Base-by-base conservation (phyloP, 73 alveolate genomes). In the Symbiodinium pilosum region DNA sequence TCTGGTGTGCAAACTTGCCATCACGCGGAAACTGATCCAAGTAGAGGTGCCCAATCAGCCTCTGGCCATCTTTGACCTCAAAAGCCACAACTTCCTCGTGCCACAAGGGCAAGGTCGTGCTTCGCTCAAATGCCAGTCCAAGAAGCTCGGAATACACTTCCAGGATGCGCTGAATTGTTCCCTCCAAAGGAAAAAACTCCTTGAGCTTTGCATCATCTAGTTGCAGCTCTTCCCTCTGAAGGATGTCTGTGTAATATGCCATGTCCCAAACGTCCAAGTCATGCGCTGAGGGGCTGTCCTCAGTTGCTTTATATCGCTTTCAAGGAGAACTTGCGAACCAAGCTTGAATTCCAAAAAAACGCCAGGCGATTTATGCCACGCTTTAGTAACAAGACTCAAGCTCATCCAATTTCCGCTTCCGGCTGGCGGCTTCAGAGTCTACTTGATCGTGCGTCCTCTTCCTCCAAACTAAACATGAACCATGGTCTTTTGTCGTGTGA, bases 1-100 rank as follows among this genome's bases (percentile, higher is more conserved):
- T 93, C 98, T 93, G 98, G 40, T 93, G 98, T n/a, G 93, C n/a
- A 43, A 93, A 93, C 93, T 93, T 93, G 41, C 98, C 98, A 51
- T 93, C 98, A 18, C 98, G 75, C 2, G 98, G 98, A 36, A 93
- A 93, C 93, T 93, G 98, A 38, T 93, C 98, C 98, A 93, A n/a
- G 85, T 71, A 93, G 18, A 93, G 93, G 64, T 93, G 98, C 24
- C 98, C 98, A 26, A 93, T 93, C 56, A 93, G 81, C 98, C 91
- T 93, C 28, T 77, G 44, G 51, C 38, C 4, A 34, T 75, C 84
- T 24, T 83, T 30, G 89, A 77, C 98, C 52, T 93, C 93, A 52
- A 93, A 93, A 81, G 98, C 98, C 84, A 34, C 38, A 36, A 93
- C 98, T 59, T 93, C 98, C n/a, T 93, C 69, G 30, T 93, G 98